Evolutionary conservation across 768 basidiomycete genomes (phyloP).

Genomic region (Phallus indusiatus): DNA sequence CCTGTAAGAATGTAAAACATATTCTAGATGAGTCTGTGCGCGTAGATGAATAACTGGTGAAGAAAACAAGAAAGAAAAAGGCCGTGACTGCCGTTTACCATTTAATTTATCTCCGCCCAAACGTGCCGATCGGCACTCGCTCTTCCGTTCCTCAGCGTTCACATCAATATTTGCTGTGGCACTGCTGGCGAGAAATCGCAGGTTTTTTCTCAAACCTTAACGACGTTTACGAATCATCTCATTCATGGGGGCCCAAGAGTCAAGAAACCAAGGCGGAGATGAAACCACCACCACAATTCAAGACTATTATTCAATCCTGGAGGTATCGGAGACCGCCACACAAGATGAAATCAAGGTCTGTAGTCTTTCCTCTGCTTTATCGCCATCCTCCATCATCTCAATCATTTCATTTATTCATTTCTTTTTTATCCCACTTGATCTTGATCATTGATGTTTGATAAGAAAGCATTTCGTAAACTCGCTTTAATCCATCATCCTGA

Average conservation of each 20-base stretch:
- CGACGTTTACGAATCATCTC: not conserved
- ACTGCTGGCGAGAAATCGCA: too few species aligned
- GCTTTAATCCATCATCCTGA: slow-evolving; percentile 84
- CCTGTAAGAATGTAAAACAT: too few species aligned
- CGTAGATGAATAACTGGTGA: too few species aligned
- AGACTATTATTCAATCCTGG: slow-evolving; percentile 79
- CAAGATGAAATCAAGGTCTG: slow-evolving; percentile 82
- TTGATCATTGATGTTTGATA: slow-evolving; percentile 9
- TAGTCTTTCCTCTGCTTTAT: not conserved
- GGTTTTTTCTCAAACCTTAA: not conserved
- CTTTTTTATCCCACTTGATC: not conserved
- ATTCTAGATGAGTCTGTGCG: too few species aligned
- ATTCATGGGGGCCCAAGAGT: slow-evolving; percentile 72
- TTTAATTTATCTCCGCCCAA: too few species aligned
- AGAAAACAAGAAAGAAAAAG: too few species aligned
- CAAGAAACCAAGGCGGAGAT: slow-evolving; percentile 28
- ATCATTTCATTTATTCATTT: not conserved
- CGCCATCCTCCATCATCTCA: not conserved
- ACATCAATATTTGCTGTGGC: too few species aligned
- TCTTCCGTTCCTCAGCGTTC: too few species aligned
- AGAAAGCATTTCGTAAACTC: slow-evolving; percentile 78
- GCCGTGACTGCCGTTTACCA: too few species aligned
- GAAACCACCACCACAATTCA: slow-evolving; percentile 20
- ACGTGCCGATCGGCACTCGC: too few species aligned
- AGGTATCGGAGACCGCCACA: slow-evolving; percentile 73